phyloP scores from a whole-genome alignment of 2,329 filamentous ascomycete genomes.

The Diaporthe batatas region DNA sequence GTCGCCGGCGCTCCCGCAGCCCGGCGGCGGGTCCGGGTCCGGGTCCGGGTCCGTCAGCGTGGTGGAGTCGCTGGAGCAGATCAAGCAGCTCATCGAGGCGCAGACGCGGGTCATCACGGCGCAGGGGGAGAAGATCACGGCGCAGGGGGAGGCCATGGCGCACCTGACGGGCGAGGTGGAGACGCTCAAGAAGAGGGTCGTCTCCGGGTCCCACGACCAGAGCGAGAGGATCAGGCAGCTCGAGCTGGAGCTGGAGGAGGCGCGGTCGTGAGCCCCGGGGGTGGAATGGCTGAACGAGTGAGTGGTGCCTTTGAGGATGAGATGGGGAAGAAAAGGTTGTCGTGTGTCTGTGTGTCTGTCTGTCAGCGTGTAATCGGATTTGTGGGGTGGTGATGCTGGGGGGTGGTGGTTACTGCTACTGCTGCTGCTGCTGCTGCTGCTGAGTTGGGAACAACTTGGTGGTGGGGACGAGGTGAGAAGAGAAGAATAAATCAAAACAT shows the following conservation, averaged over 20 bases:
- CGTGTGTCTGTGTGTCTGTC: neutral
- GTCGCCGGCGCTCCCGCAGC: slow-evolving; percentile 56
- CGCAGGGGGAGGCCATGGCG: slow-evolving; percentile 80
- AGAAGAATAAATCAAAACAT: slow-evolving; percentile 16
- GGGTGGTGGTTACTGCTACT: too few relatives aligned
- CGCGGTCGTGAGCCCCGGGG: slow-evolving; percentile 66
- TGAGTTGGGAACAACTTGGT: slow-evolving; percentile 1
- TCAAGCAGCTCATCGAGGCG: slow-evolving; percentile 81
- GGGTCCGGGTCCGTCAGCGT: slow-evolving; percentile 51
- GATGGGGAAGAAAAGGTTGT: neutral
- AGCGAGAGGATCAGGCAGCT: slow-evolving; percentile 76
- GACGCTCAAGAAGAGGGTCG: slow-evolving; percentile 81
- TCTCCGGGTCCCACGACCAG: slow-evolving; percentile 70
- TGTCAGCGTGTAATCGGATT: slow-evolving; percentile 16
- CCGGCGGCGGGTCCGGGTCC: slow-evolving; percentile 43
- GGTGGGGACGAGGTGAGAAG: slow-evolving; percentile 1
- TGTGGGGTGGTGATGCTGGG: neutral
- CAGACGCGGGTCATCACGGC: slow-evolving; percentile 82
- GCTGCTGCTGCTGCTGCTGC: neutral
- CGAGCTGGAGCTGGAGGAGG: slow-evolving; percentile 76
- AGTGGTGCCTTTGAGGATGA: neutral
- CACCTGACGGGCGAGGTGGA: slow-evolving; percentile 81
- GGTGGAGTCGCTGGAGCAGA: slow-evolving; percentile 78
- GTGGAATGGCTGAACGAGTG: neutral
- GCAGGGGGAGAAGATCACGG: slow-evolving; percentile 78